phyloP scores from a whole-genome alignment of 768 basidiomycete genomes.

The Boletus subcaerulescens region DNA sequence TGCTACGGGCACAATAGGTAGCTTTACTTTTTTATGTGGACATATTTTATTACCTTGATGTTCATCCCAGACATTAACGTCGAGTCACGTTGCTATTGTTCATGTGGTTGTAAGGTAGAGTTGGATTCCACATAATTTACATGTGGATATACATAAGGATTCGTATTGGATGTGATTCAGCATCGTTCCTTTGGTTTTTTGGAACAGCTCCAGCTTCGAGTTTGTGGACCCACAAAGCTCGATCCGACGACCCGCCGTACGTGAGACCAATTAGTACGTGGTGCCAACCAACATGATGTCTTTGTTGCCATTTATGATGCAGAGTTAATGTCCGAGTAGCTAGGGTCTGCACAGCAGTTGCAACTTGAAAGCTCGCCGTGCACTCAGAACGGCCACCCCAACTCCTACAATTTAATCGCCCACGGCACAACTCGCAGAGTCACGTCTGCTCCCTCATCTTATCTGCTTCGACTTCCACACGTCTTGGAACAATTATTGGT shows the following conservation, averaged over 20 bases:
- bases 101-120: constrained; percentile 13
- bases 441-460: background rate
- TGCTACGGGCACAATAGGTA: constrained; percentile 13
- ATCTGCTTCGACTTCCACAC: background rate
- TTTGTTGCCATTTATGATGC: background rate
- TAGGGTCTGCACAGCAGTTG: background rate
- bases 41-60: constrained; percentile 31
- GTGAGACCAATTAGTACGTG: constrained; percentile 2
- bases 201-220: background rate
- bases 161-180: background rate
- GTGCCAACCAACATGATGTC: background rate
- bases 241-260: background rate
- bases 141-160: constrained; percentile 4
- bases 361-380: background rate
- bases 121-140: constrained; percentile 9
- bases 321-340: background rate
- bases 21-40: constrained; percentile 19
- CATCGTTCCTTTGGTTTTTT: background rate
- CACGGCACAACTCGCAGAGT: background rate
- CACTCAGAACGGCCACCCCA: background rate
- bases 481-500: background rate
- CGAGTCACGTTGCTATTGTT: constrained; percentile 14
- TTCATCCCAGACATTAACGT: constrained; percentile 15
- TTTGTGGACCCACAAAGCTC: background rate
- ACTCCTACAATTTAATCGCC: background rate